Evolutionary conservation across 371 early-diverging fungal genomes (phyloP).

Genomic region (Mortierella sp.): DNA sequence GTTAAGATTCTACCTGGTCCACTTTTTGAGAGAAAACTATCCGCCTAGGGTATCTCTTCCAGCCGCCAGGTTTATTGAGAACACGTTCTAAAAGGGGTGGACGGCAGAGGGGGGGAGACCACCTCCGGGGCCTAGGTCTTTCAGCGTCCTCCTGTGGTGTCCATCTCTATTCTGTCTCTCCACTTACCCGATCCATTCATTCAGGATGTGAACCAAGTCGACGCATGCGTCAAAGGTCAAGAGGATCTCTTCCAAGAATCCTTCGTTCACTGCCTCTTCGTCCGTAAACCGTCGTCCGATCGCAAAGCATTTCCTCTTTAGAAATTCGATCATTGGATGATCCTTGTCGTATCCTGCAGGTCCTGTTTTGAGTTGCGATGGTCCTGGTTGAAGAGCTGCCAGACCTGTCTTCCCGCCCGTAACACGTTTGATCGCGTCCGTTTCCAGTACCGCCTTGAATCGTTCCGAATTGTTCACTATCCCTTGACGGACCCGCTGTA

Average conservation of each 20-base stretch:
- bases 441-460: slow-evolving; percentile 56
- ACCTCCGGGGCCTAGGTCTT: no score
- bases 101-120: no score
- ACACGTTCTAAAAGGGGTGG: no score
- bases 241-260: slow-evolving; percentile 62
- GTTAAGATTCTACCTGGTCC: no score
- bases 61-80: no score
- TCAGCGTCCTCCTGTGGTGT: no score
- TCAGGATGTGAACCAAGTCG: slow-evolving; percentile 65
- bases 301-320: slow-evolving; percentile 61
- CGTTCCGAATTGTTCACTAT: slow-evolving; percentile 58
- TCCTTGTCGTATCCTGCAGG: slow-evolving; percentile 60
- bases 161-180: not conserved
- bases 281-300: slow-evolving; percentile 60
- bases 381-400: slow-evolving; percentile 47
- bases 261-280: slow-evolving; percentile 60
- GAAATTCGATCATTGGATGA: slow-evolving; percentile 64
- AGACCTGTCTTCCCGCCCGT: slow-evolving; percentile 58
- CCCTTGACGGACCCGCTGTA: slow-evolving; percentile 56
- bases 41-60: no score
- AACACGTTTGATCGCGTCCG: slow-evolving; percentile 57
- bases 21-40: no score
- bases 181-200: slow-evolving; percentile 60
- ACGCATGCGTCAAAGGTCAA: slow-evolving; percentile 62
- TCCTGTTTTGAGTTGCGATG: slow-evolving; percentile 56